phyloP scores from a whole-genome alignment of 2,329 filamentous ascomycete genomes.

The Mariannaea sp. region DNA sequence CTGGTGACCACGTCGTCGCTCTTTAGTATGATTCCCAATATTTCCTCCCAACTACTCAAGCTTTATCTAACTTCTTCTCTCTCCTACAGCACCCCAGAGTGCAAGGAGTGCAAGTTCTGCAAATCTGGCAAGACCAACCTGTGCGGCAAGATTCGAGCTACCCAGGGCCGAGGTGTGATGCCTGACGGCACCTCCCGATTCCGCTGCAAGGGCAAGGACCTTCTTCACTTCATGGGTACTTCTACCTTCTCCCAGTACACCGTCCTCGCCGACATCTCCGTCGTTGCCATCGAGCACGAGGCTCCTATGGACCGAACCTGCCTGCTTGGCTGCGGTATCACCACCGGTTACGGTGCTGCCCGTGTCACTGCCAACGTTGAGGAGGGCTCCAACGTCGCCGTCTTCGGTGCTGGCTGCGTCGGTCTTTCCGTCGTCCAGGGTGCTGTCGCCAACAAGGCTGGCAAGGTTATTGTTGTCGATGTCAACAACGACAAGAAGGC shows the following conservation, averaged over 20 bases:
- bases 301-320: constrained; percentile 96
- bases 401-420: constrained; percentile 96
- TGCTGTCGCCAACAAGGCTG: constrained; percentile 80
- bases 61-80: constrained; percentile 16
- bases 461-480: constrained; percentile 73
- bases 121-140: constrained; percentile 99
- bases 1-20: constrained; percentile 87
- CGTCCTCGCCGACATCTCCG: constrained; percentile 97
- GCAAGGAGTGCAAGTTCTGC: constrained; percentile 99
- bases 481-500: constrained; percentile 89
- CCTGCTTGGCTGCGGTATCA: constrained; percentile 96
- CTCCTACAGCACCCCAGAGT: constrained; percentile 85
- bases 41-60: no score
- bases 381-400: constrained; percentile 83
- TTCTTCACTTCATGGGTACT: constrained; percentile 99
- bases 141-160: constrained; percentile 97
- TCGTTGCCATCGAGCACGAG: constrained; percentile 87
- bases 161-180: constrained; percentile 95
- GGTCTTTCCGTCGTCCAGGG: constrained; percentile 95
- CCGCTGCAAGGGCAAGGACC: constrained; percentile 90
- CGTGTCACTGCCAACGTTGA: constrained; percentile 92
- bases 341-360: constrained; percentile 95
- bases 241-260: constrained; percentile 99
- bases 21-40: constrained; percentile 68
- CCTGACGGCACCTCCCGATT: constrained; percentile 95